phyloP scores from a whole-genome alignment of 352 stramenopile genomes.

The Phytophthora idaei region DNA sequence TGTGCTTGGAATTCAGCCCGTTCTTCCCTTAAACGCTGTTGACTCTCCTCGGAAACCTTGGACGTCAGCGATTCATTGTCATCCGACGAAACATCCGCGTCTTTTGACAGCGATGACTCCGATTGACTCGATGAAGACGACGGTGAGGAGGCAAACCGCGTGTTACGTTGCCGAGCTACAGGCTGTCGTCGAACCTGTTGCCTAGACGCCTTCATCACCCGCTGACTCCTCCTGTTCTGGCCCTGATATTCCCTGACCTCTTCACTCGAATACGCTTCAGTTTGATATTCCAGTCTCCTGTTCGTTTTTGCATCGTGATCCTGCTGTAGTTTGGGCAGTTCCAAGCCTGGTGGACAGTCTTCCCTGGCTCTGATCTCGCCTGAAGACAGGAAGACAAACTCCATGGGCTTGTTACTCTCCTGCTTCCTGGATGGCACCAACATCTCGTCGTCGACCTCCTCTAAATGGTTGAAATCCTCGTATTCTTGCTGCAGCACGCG shows the following conservation, averaged over 20 bases:
- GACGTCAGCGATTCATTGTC: slow-evolving; percentile 9
- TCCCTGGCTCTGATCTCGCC: slow-evolving; percentile 67
- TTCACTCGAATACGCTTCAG: slow-evolving; percentile 2
- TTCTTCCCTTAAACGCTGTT: not conserved
- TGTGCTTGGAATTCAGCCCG: not conserved
- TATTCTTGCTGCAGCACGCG: slow-evolving; percentile 28
- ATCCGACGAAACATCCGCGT: slow-evolving; percentile 13
- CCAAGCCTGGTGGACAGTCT: slow-evolving; percentile 56
- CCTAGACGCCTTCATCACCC: not conserved
- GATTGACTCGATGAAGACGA: slow-evolving; percentile 6
- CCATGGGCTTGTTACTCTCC: slow-evolving; percentile 42
- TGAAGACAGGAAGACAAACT: slow-evolving; percentile 65
- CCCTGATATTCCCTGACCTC: not conserved
- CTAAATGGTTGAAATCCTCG: slow-evolving; percentile 4
- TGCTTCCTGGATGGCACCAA: not conserved
- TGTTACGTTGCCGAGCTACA: not conserved
- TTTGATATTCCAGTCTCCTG: slow-evolving; percentile 12
- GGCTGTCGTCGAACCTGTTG: slow-evolving; percentile 7
- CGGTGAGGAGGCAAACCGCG: not conserved
- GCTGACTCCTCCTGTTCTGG: not conserved
- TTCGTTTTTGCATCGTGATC: not conserved
- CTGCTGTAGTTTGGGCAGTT: slow-evolving; percentile 36
- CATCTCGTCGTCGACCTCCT: not conserved
- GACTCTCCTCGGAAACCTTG: slow-evolving; percentile 9
- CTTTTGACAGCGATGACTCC: slow-evolving; percentile 1